Conservation (phyloP, 345 rosid species). For the Aegle marmelos region DNA sequence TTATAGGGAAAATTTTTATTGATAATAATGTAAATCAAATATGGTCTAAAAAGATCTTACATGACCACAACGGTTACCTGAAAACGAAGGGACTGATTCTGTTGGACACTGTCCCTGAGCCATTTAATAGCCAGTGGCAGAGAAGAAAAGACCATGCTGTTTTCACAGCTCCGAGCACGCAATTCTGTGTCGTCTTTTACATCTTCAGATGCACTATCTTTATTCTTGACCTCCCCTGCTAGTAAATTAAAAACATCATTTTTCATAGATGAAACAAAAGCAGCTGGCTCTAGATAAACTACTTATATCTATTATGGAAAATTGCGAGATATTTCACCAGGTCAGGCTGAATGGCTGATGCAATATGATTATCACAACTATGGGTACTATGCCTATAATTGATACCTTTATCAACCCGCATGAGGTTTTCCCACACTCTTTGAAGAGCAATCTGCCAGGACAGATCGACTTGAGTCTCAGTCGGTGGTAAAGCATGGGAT, state of each 20-base stretch:
- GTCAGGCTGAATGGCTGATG: background rate
- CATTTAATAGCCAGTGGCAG: slow-evolving; percentile 85
- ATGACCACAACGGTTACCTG: slow-evolving; percentile 48
- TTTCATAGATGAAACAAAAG: no score
- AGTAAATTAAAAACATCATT: background rate
- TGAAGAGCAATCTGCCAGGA: slow-evolving; percentile 83
- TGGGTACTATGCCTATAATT: background rate
- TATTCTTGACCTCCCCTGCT: slow-evolving; percentile 37
- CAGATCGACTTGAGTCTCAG: slow-evolving; percentile 50
- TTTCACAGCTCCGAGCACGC: slow-evolving; percentile 43
- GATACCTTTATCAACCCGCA: slow-evolving; percentile 54
- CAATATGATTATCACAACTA: background rate
- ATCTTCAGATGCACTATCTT: slow-evolving; percentile 45
- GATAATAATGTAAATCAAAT: background rate
- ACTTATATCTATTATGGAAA: no score
- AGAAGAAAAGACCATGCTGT: slow-evolving; percentile 76
- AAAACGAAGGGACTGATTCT: slow-evolving; percentile 51
- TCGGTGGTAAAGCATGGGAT: slow-evolving; percentile 44
- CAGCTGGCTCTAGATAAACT: no score
- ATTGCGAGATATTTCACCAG: background rate
- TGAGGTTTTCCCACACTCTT: slow-evolving; percentile 74
- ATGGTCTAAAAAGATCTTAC: background rate
- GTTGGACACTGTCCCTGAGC: slow-evolving; percentile 69
- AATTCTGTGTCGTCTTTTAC: slow-evolving; percentile 40
- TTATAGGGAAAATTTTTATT: background rate